A percentile compares a stretch with the other conserved stretches of the same genome.
Conservation (phyloP, 352 stramenopile species). For the Detonula confervacea region DNA sequence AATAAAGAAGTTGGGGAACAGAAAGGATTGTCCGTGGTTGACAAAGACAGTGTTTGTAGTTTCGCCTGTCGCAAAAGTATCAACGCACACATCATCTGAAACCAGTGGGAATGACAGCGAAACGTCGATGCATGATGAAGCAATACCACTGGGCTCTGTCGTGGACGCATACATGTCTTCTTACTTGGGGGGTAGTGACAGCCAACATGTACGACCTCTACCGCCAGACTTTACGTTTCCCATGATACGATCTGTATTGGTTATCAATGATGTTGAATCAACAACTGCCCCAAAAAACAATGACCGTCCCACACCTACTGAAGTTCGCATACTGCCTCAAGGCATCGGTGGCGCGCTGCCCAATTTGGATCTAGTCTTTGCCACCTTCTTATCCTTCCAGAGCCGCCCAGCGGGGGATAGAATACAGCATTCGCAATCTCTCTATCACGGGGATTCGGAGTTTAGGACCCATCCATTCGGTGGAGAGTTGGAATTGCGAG, state of each 20-base stretch:
- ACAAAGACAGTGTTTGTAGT: constrained; percentile 80
- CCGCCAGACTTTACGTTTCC: constrained; percentile 53
- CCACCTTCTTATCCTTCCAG: constrained; percentile 48
- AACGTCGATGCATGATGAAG: constrained; percentile 4
- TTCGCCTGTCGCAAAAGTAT: constrained; percentile 32
- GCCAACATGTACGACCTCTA: constrained; percentile 28
- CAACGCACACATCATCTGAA: not conserved
- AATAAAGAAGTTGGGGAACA: constrained; percentile 58
- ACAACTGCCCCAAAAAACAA: constrained; percentile 1
- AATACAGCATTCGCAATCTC: not conserved
- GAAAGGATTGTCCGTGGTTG: constrained; percentile 67
- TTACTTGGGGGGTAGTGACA: constrained; percentile 47
- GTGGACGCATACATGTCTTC: constrained; percentile 66
- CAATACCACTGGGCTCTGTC: constrained; percentile 17
- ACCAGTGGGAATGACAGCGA: not conserved
- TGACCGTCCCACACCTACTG: not conserved
- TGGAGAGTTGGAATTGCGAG: constrained; percentile 7
- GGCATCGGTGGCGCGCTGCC: constrained; percentile 70
- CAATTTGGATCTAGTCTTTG: constrained; percentile 83
- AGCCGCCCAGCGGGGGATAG: constrained; percentile 17
- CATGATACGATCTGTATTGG: constrained; percentile 72
- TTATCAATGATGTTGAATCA: constrained; percentile 50
- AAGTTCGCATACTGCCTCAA: constrained; percentile 72
- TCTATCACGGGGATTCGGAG: constrained; percentile 43
- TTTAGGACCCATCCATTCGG: constrained; percentile 40